These are phyloP conservation scores for Lactarius quietus DNA, from an alignment of 768 basidiomycete genomes.

Conservation along the genomic window DNA sequence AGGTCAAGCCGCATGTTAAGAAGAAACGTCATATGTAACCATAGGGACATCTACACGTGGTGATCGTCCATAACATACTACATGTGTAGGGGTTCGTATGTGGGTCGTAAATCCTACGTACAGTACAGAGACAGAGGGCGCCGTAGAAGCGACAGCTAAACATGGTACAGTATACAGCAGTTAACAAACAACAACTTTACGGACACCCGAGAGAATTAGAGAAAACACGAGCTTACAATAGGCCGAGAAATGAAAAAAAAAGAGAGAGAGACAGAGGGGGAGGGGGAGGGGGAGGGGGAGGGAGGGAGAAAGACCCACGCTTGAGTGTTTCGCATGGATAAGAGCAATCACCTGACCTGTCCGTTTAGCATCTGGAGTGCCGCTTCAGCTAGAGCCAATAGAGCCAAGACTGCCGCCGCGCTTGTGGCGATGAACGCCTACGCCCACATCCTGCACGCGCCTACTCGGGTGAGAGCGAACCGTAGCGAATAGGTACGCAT, in stretches of 20 bases:
- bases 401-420: background rate
- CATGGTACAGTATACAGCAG: background rate
- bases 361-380: no score
- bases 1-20: background rate
- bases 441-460: background rate
- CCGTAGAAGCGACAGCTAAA: background rate
- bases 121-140: background rate
- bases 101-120: background rate
- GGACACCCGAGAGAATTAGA: background rate
- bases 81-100: background rate
- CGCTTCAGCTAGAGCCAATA: no score
- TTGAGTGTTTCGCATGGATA: no score
- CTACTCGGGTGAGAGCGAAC: background rate
- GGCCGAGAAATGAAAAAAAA: no score
- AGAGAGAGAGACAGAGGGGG: no score
- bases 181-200: background rate
- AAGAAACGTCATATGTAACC: background rate
- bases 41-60: background rate
- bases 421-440: background rate
- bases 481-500: constrained; percentile 10
- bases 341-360: no score
- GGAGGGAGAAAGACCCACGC: no score
- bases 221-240: background rate
- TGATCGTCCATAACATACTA: background rate
- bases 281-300: no score